Conservation (phyloP, 2,329 filamentous ascomycete genomes). For the Colletotrichum sp. region DNA sequence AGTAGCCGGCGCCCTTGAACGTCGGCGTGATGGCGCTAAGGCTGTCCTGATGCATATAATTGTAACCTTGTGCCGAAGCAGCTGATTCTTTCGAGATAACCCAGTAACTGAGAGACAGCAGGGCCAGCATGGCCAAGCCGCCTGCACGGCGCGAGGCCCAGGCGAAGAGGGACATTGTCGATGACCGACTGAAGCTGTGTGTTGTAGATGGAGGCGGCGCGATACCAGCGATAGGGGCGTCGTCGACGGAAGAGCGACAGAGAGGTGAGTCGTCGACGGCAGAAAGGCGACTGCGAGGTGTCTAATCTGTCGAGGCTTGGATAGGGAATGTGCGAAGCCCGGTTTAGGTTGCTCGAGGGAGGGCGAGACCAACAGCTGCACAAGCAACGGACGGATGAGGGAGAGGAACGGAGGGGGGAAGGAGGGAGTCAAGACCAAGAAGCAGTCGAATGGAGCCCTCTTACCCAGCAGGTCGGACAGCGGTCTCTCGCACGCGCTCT, state of each 20-base stretch:
- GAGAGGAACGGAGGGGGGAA: constrained; percentile 15
- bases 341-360: constrained; percentile 6
- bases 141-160: constrained; percentile 61
- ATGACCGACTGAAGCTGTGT: constrained; percentile 9
- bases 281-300: not conserved
- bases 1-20: constrained; percentile 50
- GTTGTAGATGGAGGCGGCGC: not conserved
- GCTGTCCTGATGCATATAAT: constrained; percentile 44
- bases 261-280: not conserved
- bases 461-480: constrained; percentile 7
- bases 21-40: constrained; percentile 35
- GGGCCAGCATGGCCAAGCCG: constrained; percentile 58
- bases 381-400: not conserved
- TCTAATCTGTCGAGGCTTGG: constrained; percentile 1
- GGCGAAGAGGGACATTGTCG: constrained; percentile 55
- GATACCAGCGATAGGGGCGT: not conserved
- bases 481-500: not conserved
- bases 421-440: constrained; percentile 3
- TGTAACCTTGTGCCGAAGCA: constrained; percentile 47
- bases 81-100: constrained; percentile 58
- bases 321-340: constrained; percentile 1
- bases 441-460: constrained; percentile 6
- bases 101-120: constrained; percentile 57
- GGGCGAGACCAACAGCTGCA: constrained; percentile 13
- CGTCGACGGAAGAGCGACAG: not conserved